A percentile compares a stretch with the other conserved stretches of the same genome.
Conservation (phyloP, 306 rosid species). For the Canavalia ensiformis region DNA sequence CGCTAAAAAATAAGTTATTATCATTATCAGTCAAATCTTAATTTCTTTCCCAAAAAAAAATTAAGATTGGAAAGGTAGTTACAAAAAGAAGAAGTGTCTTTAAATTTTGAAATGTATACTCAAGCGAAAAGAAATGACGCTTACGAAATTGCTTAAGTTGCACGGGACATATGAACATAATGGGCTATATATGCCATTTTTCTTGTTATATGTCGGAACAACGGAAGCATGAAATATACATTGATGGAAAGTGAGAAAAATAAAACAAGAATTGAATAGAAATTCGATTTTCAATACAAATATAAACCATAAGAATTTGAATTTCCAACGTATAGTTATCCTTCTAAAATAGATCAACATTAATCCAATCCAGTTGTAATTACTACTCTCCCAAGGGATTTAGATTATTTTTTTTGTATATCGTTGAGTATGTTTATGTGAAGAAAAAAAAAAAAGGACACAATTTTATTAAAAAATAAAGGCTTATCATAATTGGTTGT, state of each 20-base stretch:
- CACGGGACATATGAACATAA: background rate
- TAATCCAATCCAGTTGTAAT: too few species aligned
- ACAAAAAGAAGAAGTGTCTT: background rate
- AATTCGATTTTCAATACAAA: background rate
- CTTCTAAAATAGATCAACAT: background rate
- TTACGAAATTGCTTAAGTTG: background rate
- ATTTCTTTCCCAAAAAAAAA: too few species aligned
- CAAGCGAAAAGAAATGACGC: background rate
- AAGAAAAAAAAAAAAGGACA: too few species aligned
- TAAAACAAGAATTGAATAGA: background rate
- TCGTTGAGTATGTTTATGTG: too few species aligned
- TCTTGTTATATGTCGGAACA: background rate
- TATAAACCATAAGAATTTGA: background rate
- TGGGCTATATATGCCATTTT: background rate
- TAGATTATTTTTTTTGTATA: too few species aligned
- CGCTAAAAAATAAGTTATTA: background rate
- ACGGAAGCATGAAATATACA: background rate
- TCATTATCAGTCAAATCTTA: background rate
- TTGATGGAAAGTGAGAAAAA: background rate
- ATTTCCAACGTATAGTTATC: background rate
- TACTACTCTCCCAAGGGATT: too few species aligned
- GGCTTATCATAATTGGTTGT: too few species aligned
- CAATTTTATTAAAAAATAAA: too few species aligned
- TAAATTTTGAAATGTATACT: background rate
- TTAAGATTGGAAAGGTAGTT: background rate